These are phyloP conservation scores for Sphaerobolus stellatus DNA, from an alignment of 1,284 basidiomycete species.

Conservation along the genomic window DNA sequence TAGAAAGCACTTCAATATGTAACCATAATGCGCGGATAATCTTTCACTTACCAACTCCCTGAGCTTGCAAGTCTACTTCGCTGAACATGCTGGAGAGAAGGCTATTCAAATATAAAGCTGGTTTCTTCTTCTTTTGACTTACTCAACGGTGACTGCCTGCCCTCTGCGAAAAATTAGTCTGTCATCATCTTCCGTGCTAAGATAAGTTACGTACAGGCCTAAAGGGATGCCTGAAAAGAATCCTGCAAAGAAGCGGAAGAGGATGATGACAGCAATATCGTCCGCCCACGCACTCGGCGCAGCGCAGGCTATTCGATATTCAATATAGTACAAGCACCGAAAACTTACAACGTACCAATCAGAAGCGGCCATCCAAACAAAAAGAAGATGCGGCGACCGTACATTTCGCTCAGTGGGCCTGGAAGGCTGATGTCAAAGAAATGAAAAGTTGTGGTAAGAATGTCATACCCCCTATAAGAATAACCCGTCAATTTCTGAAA, in stretches of 20 bases:
- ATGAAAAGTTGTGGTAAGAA: background rate
- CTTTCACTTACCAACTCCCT: background rate
- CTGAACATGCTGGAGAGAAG: background rate
- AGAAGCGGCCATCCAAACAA: slow-evolving; percentile 25
- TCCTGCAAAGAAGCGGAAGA: slow-evolving; percentile 13
- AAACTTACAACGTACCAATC: slow-evolving; percentile 16
- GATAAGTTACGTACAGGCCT: background rate
- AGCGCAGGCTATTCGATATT: slow-evolving; percentile 9
- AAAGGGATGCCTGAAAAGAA: background rate
- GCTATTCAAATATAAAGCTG: background rate
- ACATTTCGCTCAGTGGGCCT: slow-evolving; percentile 28
- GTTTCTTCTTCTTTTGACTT: background rate
- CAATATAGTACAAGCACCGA: background rate
- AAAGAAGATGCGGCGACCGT: slow-evolving; percentile 23
- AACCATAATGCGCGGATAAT: background rate
- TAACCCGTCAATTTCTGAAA: background rate
- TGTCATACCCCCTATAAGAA: slow-evolving; percentile 24
- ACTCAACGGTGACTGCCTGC: background rate
- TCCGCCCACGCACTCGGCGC: slow-evolving; percentile 21
- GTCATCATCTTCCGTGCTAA: background rate
- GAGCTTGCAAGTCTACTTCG: background rate
- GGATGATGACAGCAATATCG: slow-evolving; percentile 20
- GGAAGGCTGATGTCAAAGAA: background rate
- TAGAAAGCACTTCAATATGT: too few species aligned
- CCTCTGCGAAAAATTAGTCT: background rate